A percentile compares a stretch with the other conserved stretches of the same genome.
These are phyloP conservation scores for Cylindrotheca fusiformis DNA, from an alignment of 108 stramenopile species.

Conservation along the genomic window DNA sequence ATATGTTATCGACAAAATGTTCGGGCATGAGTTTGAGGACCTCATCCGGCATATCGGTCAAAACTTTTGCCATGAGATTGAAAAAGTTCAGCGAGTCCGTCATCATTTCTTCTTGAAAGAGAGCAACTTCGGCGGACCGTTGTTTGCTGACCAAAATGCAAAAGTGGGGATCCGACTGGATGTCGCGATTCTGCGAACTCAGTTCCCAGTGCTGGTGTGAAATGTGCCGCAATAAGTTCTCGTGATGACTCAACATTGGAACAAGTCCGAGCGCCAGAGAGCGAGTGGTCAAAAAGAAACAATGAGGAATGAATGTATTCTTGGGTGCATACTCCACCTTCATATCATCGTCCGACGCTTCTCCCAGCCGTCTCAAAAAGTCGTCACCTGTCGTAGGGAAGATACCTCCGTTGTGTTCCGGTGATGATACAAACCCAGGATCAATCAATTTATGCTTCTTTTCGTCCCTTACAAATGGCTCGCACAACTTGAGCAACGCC, in stretches of 20 bases:
- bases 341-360: conserved; percentile 17
- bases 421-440: conserved; percentile 65
- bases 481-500: conserved; percentile 73
- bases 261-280: conserved; percentile 68
- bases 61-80: conserved; percentile 59
- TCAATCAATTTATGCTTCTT: conserved; percentile 65
- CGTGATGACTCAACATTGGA: conserved; percentile 47
- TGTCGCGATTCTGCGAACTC: conserved; percentile 46
- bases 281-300: conserved; percentile 81
- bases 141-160: conserved; percentile 50
- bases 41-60: conserved; percentile 53
- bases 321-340: conserved; percentile 56
- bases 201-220: conserved; percentile 60
- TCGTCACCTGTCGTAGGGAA: conserved; percentile 68
- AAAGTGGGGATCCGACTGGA: conserved; percentile 67
- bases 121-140: conserved; percentile 59
- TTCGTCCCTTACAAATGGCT: conserved; percentile 67
- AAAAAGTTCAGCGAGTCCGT: conserved; percentile 63
- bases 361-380: conserved; percentile 71
- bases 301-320: conserved; percentile 81
- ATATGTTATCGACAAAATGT: conserved; percentile 77
- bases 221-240: conserved; percentile 54
- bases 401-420: conserved; percentile 59
- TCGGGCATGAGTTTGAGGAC: conserved; percentile 71
- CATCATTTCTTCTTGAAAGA: conserved; percentile 68